Evolutionary conservation across 1,284 basidiomycete species (phyloP), one percentile per base, ranked within the genome.

Genomic region (Laetiporus sulphureus): DNA sequence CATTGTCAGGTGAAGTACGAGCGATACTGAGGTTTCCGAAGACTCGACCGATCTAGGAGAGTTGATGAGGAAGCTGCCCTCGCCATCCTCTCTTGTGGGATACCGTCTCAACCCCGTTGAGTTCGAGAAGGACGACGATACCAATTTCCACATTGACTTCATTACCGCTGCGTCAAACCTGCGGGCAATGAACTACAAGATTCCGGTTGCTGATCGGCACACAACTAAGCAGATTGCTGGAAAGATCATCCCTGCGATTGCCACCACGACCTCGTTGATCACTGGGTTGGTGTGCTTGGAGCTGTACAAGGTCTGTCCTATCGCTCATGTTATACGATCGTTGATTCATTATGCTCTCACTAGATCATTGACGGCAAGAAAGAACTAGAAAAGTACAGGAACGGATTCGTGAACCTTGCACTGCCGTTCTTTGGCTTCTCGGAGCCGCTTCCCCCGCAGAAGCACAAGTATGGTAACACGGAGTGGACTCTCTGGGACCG

Each of bases 401-500:
- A 99, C 57, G 92, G 92, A 32, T 99, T 99, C 64, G 81, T 99
- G 57, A 99, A 99, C 66, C 76, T 99, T 37, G 96, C 96, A 4
- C 68, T 99, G 44, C 96, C 96, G 3, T 99, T 99, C 83, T 97
- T 99, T 60, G 96, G 93, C 19, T 99, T 99, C 74, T 97, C 93
- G 2, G 96, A 99, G 59, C 96, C 96, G 16, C 92, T 99, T 51
- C 85, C 83, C 3, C 92, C 95, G n/a, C 59, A 77, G 49, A 96
- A 94, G 73, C 74, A 80, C 53, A 93, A 92, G 74, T 96, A 93
- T 63, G 83, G 80, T 52, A 68, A 72, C 36, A 85, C 75, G 1
- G 91, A 96, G 54, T 99, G 96, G 95, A 99, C 96, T 3, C 77
- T 99, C 25, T 99, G 96, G 96, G 93, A 97, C 65, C 83, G 94